Percentiles rank a stretch among this genome's conserved stretches.
Evolutionary conservation across 495 filamentous ascomycete genomes (phyloP).

Genomic region (Hypomontagnella monticulosa): DNA sequence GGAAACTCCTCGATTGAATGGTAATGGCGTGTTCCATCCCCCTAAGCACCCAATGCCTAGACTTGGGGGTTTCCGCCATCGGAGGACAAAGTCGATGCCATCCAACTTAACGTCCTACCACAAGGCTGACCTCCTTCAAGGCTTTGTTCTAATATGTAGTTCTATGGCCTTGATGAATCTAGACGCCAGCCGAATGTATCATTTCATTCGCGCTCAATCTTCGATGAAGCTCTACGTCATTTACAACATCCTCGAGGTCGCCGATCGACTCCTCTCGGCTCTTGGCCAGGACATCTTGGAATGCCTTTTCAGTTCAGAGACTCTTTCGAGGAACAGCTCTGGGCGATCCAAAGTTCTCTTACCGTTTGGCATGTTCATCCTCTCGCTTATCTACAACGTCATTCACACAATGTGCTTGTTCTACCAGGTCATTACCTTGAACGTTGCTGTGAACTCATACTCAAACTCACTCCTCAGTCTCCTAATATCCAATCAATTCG

Average conservation of each 20-base stretch:
- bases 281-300: slow-evolving; percentile 96
- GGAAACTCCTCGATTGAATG: slow-evolving; percentile 32
- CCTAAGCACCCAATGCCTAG: slow-evolving; percentile 44
- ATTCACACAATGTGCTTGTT: slow-evolving; percentile 87
- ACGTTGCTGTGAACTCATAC: slow-evolving; percentile 98
- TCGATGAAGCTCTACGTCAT: slow-evolving; percentile 99
- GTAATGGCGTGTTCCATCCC: slow-evolving; percentile 47
- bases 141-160: slow-evolving; percentile 82
- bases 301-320: slow-evolving; percentile 92
- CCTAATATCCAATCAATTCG: slow-evolving; percentile 93
- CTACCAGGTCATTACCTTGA: slow-evolving; percentile 96
- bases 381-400: slow-evolving; percentile 88
- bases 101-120: slow-evolving; percentile 85
- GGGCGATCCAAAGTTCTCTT: slow-evolving; percentile 92
- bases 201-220: slow-evolving; percentile 93
- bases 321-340: slow-evolving; percentile 83
- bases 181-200: slow-evolving; percentile 98
- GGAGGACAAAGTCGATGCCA: slow-evolving; percentile 81
- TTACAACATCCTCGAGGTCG: slow-evolving; percentile 92
- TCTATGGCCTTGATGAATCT: slow-evolving; percentile 88
- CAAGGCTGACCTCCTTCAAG: slow-evolving; percentile 95
- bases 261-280: slow-evolving; percentile 86
- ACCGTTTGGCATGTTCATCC: slow-evolving; percentile 88
- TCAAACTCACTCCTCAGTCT: slow-evolving; percentile 94
- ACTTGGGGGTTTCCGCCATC: slow-evolving; percentile 64